Base-by-base conservation (phyloP, 202 grass and related monocot species). In the Sporobolus alterniflorus region DNA sequence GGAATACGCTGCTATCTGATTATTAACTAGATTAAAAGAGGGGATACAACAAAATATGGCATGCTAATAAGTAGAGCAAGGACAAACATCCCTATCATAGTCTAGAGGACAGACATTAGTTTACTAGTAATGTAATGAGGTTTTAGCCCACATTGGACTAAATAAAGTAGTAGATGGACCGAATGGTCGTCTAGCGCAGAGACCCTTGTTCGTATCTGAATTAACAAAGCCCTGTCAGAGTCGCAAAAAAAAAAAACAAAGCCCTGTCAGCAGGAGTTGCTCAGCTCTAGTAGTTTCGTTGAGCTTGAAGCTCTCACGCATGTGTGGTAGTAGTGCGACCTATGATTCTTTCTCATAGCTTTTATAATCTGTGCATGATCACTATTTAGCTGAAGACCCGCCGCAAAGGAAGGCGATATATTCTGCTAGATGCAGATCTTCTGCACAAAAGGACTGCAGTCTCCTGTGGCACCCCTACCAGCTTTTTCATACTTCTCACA, bases 201-300 rank as follows among this genome's bases (percentile, higher is more conserved):
- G 87, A 89, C 82, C 43, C 32, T 78, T 86, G 83, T 90, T 80
- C 73, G 43, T 61, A 64, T 56, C 26, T 61, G 26, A 31, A 74
- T 85, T 85, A 82, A 77, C 29, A 59, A 85, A 33, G 24, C 26
- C 67, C 36, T 51, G 26, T 82, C 59, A 73, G 66, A 43, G 47
- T n/a, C n/a, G n/a, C n/a, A n/a, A n/a, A n/a, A n/a, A n/a, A n/a
- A n/a, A n/a, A n/a, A n/a, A n/a, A n/a, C n/a, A n/a, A 22, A 82
- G 54, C 64, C 80, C 28, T 67, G 15, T 65, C 51, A 69, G 76
- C 46, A 41, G 76, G 76, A 79, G 80, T 78, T 46, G 65, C 63
- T 77, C 90, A 81, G 75, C 49, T 84, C 66, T 73, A 82, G 90
- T 77, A 81, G 87, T 86, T 92, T 89, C 87, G 75, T 66, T 73